A percentile compares a stretch with the other conserved stretches of the same genome.
These are phyloP conservation scores for Microthlaspi erraticum DNA, from an alignment of 345 rosid species.

Conservation along the genomic window DNA sequence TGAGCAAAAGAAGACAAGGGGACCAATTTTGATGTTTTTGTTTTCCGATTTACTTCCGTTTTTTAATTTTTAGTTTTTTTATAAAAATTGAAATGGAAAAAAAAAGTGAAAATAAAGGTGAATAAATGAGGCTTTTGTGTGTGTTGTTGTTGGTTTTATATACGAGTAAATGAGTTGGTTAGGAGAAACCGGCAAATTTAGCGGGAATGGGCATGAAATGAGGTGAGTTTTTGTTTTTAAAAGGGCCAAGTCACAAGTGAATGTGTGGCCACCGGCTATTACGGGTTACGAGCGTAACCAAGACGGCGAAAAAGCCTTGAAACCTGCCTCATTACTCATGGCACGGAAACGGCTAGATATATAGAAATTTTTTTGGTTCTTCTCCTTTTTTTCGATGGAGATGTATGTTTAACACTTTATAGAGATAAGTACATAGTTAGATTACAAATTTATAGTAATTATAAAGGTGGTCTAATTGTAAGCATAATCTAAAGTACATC, in stretches of 20 bases:
- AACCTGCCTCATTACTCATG: conserved; percentile 32
- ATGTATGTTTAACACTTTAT: background rate
- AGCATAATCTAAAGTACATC: too few relatives aligned
- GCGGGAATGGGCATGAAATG: conserved; percentile 62
- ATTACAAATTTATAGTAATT: too few relatives aligned
- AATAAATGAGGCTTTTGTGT: conserved; percentile 1
- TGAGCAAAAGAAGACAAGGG: conserved; percentile 40
- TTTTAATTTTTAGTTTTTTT: conserved; percentile 28
- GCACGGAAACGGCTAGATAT: conserved; percentile 31
- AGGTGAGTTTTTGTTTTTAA: conserved; percentile 39
- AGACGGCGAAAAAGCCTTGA: conserved; percentile 18
- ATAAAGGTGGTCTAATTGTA: too few relatives aligned
- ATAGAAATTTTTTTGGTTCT: too few relatives aligned
- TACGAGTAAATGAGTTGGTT: conserved; percentile 39
- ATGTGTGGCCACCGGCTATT: conserved; percentile 35
- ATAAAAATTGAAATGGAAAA: background rate
- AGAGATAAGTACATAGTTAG: background rate
- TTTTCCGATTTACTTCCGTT: conserved; percentile 32
- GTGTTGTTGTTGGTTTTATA: conserved; percentile 21
- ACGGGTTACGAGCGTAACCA: conserved; percentile 31
- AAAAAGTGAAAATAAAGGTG: conserved; percentile 12
- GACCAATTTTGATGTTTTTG: conserved; percentile 37
- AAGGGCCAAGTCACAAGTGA: conserved; percentile 43
- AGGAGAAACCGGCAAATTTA: conserved; percentile 50
- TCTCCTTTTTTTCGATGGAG: background rate